Base-by-base conservation (phyloP, 345 rosid genomes). In the Nasturtium officinale region DNA sequence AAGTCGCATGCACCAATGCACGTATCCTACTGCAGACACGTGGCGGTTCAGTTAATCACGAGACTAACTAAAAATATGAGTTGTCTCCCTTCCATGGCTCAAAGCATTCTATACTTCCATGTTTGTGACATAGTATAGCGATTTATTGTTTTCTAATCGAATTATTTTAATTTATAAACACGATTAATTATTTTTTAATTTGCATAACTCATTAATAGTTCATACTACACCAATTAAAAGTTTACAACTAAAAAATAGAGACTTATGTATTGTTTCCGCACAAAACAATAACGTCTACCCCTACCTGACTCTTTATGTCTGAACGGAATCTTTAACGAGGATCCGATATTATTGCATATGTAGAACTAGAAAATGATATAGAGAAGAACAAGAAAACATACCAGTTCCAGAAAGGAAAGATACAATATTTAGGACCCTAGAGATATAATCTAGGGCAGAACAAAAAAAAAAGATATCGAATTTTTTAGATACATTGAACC, bases 311-410 rank as follows among this genome's bases (percentile, higher is more conserved):
- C 38, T 25, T 12, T 9, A 16, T 55, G 76, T 77, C 76, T 71
- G 80, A 71, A 77, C 37, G 67, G 80, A 71, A 77, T 77, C 80
- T 71, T 64, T n/a, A 59, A 3, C 8, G 5, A 46, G 17, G n/a
- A 76, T 75, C 51, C 67, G 2, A 15, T 64, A 64, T 37, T 13
- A 43, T 45, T 45, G 20, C 48, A 45, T 6, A 1, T 45, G 17
- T n/a, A n/a, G n/a, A n/a, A n/a, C n/a, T n/a, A 45, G 20, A 45
- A 45, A 45, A 40, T 6, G 20, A n/a, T 1, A 9, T 0, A n/a
- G n/a, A n/a, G 23, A 28, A 50, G 15, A 11, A 23, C 48, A n/a
- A 45, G 18, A 42, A 42, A 42, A 12, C 7, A 5, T 15, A 42
- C 47, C n/a, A 38, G n/a, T 38, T 38, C 43, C 43, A 48, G 28